Conservation (phyloP, 352 stramenopile species). For the Blastocystis sp. region DNA sequence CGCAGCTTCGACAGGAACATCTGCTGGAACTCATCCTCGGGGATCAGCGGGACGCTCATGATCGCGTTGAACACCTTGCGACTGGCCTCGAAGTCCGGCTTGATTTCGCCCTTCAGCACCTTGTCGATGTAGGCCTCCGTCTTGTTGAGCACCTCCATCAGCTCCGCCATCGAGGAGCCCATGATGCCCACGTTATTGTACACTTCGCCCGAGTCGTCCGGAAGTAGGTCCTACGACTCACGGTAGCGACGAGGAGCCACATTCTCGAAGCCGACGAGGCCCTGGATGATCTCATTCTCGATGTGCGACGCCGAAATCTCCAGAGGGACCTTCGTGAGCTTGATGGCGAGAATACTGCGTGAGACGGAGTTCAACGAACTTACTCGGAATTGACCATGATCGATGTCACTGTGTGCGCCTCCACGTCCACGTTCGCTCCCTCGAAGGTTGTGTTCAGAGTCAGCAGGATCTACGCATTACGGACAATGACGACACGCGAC, state of each 20-base stretch:
- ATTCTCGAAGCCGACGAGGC: not conserved
- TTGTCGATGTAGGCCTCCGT: constrained; percentile 11
- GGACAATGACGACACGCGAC: not conserved
- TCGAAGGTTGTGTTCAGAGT: not conserved
- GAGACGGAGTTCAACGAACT: not conserved
- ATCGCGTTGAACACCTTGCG: constrained; percentile 48
- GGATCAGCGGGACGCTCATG: not conserved
- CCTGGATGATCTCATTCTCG: not conserved
- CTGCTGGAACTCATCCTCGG: constrained; percentile 24
- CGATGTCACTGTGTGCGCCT: constrained; percentile 10
- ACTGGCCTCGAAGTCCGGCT: not conserved
- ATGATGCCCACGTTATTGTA: constrained; percentile 27
- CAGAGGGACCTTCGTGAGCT: constrained; percentile 20
- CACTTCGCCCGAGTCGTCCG: not conserved
- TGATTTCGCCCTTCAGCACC: not conserved
- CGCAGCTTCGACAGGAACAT: constrained; percentile 31
- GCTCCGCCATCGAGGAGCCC: not conserved
- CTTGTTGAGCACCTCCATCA: not conserved
- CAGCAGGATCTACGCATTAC: constrained; percentile 4
- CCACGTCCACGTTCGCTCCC: not conserved
- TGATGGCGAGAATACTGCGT: constrained; percentile 11
- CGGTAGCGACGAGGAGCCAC: not conserved
- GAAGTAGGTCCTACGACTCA: not conserved
- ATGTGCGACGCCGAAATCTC: not conserved
- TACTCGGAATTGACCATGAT: not conserved